Evolutionary conservation across 805 yeast genomes (phyloP).

Genomic region (Ogataea chonburiensis): DNA sequence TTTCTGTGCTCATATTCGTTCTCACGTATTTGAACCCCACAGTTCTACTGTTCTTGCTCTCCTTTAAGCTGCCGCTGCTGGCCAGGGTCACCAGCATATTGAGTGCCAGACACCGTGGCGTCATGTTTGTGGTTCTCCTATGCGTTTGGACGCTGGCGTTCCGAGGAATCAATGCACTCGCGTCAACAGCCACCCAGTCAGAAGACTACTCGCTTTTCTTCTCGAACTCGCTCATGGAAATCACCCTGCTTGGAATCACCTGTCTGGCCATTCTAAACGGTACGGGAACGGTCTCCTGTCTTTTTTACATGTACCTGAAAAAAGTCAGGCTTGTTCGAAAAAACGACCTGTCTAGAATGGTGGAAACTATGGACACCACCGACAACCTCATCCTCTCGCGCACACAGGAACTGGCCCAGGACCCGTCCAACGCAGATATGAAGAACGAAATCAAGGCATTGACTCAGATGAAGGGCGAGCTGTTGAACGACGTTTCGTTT

Average conservation of each 20-base stretch:
- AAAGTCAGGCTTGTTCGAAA: constrained; percentile 29
- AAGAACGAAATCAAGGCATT: constrained; percentile 41
- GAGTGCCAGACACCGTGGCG: constrained; percentile 7
- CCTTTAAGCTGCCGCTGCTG: constrained; percentile 11
- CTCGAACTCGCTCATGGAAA: constrained; percentile 41
- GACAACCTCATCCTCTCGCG: constrained; percentile 36
- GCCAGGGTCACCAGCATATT: constrained; percentile 2
- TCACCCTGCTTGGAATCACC: constrained; percentile 49
- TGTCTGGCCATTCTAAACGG: constrained; percentile 51
- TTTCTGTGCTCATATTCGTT: constrained; percentile 39
- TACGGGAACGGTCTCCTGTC: constrained; percentile 49
- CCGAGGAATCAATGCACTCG: constrained; percentile 26
- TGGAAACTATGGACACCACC: constrained; percentile 44
- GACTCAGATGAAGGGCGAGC: constrained; percentile 28
- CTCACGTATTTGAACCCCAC: constrained; percentile 47
- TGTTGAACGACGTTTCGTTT: constrained; percentile 19
- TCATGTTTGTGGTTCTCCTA: constrained; percentile 11
- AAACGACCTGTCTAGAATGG: constrained; percentile 34
- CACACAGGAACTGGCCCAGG: constrained; percentile 30
- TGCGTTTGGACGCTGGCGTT: constrained; percentile 18
- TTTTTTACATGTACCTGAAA: constrained; percentile 32
- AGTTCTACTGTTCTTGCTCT: constrained; percentile 18
- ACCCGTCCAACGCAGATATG: constrained; percentile 29
- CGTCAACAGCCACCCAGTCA: constrained; percentile 26
- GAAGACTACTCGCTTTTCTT: constrained; percentile 9